Evolutionary conservation across 225 moss, liverwort and hornwort genomes (phyloP).

Genomic region (Antitrichia curtipendula): DNA sequence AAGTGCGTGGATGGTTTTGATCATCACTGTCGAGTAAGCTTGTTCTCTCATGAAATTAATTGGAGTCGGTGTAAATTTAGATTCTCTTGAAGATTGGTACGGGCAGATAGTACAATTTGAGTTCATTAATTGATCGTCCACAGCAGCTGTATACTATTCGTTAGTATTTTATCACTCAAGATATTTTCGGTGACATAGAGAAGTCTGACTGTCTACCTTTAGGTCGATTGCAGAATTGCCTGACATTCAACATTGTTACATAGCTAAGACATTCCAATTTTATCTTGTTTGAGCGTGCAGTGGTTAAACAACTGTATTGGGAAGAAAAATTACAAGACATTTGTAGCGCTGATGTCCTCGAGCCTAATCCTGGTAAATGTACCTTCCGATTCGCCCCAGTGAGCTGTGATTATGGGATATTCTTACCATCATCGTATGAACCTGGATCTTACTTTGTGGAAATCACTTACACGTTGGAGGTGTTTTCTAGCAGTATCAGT

Average conservation of each 20-base stretch:
- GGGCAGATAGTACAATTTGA: not conserved
- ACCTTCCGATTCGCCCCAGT: not conserved
- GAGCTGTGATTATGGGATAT: not conserved
- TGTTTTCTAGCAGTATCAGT: not conserved
- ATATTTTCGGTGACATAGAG: not conserved
- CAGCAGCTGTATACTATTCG: not conserved
- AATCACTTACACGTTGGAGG: not conserved
- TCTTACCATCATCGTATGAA: not conserved
- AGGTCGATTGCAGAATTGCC: not conserved
- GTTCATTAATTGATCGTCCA: not conserved
- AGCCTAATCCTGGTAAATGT: constrained; percentile 53
- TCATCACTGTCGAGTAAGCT: constrained; percentile 84
- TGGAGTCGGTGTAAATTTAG: not conserved
- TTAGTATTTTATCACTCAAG: not conserved
- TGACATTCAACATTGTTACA: not conserved
- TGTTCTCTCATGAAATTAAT: not conserved
- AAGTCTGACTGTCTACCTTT: not conserved
- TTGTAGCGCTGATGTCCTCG: constrained; percentile 73
- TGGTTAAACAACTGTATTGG: constrained; percentile 99
- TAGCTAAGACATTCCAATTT: not conserved
- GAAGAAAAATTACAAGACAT: constrained; percentile 80
- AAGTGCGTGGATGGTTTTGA: constrained; percentile 99
- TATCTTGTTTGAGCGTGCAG: constrained; percentile 26
- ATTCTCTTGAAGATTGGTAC: not conserved
- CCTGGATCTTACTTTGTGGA: not conserved